Evolutionary conservation across 768 basidiomycete species (phyloP), one percentile per base, ranked within the genome.

Genomic region (Russula sp.): DNA sequence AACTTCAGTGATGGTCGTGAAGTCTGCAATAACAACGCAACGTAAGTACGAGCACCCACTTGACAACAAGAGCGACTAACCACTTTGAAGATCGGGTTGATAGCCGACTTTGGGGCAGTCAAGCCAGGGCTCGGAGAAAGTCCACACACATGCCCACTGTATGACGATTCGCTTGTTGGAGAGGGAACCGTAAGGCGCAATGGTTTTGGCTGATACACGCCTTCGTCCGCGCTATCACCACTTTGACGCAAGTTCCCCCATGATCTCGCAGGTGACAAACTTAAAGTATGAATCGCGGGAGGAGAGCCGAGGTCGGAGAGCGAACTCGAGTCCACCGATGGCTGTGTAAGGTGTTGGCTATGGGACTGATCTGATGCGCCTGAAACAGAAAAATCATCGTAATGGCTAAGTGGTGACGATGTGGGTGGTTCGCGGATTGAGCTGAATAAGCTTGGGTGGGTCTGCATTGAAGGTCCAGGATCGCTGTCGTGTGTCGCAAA

Each of bases 61-160:
- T 18, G n/a, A 48, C 16, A 10, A 22, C 16, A 57, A 52, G 7
- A 36, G 44, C 62, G 22, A 84, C 91, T 80, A 77, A 92, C 91
- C 79, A 93, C 90, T 83, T 90, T 88, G 80, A 93, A 93, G 73
- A 92, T 92, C 32, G 91, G 89, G 74, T 93, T 91, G 72, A 92
- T 89, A 38, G 80, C 82, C 52, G 86, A 83, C 72, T 86, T 87
- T 42, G 89, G 80, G 18, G 82, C 83, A 58, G 49, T 63, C 59
- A 81, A 75, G 53, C 80, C 80, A 40, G 87, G 82, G 69, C 83
- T 85, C 57, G 87, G 82, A 20, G 87, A 84, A 70, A 84, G 82
- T 53, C 82, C 82, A 67, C 78, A 77, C 46, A 78, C 69, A 63
- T 80, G 79, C 40, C 80, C 80, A 70, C 81, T 78, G 44, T 69